A percentile compares a stretch with the other conserved stretches of the same genome.
phyloP scores from a whole-genome alignment of 495 filamentous ascomycete species.

The Aspergillus mulundensis region DNA sequence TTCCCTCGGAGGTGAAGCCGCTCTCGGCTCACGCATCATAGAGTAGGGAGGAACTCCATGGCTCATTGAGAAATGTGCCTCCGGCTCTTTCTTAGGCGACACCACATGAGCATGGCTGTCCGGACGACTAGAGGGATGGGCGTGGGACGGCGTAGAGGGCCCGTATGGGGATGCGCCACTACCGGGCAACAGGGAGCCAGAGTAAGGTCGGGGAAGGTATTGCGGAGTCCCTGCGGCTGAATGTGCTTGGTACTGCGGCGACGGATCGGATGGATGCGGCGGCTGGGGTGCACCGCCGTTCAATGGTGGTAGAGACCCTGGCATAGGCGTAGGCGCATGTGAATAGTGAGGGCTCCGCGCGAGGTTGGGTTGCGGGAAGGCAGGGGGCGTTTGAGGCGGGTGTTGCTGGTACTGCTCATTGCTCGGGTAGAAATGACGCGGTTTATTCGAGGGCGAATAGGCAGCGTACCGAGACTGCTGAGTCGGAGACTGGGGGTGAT shows the following conservation, averaged over 20 bases:
- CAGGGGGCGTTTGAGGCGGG: conserved; percentile 52
- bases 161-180: conserved; percentile 41
- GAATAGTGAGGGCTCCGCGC: conserved; percentile 46
- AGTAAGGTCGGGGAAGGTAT: conserved; percentile 41
- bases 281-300: conserved; percentile 48
- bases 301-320: conserved; percentile 48
- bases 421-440: conserved; percentile 50
- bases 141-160: conserved; percentile 39
- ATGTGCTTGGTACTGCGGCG: conserved; percentile 43
- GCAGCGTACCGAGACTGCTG: conserved; percentile 37
- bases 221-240: conserved; percentile 30
- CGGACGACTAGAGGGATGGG: conserved; percentile 41
- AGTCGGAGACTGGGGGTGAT: conserved; percentile 42
- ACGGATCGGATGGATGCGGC: conserved; percentile 39
- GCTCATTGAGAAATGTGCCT: conserved; percentile 34
- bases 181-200: conserved; percentile 34
- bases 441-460: conserved; percentile 46
- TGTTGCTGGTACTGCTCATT: conserved; percentile 54
- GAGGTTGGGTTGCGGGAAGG: conserved; percentile 50
- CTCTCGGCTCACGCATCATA: conserved; percentile 29
- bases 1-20: conserved; percentile 39
- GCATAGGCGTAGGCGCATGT: conserved; percentile 49
- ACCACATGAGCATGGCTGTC: conserved; percentile 44
- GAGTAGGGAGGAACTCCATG: conserved; percentile 31
- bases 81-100: conserved; percentile 36